These are phyloP conservation scores for Wallacemonas sp. DNA, from an alignment of 208 protist genomes.

Conservation along the genomic window DNA sequence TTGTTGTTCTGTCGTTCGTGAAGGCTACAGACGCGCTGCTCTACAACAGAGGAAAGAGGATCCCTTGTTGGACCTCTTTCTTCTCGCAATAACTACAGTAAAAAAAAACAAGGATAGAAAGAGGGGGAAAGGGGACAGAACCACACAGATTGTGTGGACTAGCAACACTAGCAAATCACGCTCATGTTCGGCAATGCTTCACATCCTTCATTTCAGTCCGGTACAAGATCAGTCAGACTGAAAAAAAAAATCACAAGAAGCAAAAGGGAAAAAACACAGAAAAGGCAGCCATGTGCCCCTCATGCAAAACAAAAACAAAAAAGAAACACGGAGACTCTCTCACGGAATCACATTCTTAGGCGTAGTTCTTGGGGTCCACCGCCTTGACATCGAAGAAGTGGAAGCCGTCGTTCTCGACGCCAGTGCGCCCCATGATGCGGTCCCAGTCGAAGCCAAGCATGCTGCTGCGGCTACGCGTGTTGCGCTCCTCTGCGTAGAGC, in stretches of 20 bases:
- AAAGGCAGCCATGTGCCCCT: not conserved
- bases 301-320: not conserved
- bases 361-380: constrained; percentile 45
- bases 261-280: not conserved
- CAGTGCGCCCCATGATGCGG: constrained; percentile 57
- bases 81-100: constrained; percentile 16
- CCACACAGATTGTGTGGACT: no score
- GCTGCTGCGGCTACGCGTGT: constrained; percentile 50
- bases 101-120: not conserved
- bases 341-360: no score
- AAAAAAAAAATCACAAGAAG: not conserved
- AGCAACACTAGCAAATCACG: no score
- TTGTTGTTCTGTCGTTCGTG: not conserved
- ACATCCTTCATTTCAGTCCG: no score
- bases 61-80: constrained; percentile 3
- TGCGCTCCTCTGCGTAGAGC: constrained; percentile 84
- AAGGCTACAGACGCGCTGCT: not conserved
- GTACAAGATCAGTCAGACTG: no score
- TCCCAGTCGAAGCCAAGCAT: constrained; percentile 81
- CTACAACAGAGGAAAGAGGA: not conserved
- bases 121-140: not conserved
- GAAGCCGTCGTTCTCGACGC: constrained; percentile 37
- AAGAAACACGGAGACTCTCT: no score
- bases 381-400: constrained; percentile 51
- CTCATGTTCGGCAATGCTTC: no score